Conservation (phyloP, 164 flowering plant genomes). For the Nelumbo lutea region DNA sequence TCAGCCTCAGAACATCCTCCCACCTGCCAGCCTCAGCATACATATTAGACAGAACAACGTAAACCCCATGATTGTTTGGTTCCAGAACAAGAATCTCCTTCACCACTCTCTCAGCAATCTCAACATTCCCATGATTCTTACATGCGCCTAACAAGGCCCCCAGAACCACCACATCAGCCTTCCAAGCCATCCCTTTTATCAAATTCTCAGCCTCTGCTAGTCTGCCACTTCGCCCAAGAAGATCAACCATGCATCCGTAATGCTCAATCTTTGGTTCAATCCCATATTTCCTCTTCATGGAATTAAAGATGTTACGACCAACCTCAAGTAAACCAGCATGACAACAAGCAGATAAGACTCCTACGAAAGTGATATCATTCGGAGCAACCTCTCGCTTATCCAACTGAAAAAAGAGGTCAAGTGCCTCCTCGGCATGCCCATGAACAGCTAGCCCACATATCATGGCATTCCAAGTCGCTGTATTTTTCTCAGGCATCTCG, state of each 20-base stretch:
- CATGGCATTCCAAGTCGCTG: conserved; percentile 65
- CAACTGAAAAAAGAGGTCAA: conserved; percentile 34
- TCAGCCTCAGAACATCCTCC: conserved; percentile 38
- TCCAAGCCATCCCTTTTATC: conserved; percentile 48
- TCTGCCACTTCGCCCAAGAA: conserved; percentile 50
- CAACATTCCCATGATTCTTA: conserved; percentile 37
- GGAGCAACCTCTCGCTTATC: conserved; percentile 29
- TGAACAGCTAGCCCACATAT: conserved; percentile 57
- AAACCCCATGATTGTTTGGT: conserved; percentile 45
- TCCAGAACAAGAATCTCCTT: conserved; percentile 39
- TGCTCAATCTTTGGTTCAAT: conserved; percentile 60
- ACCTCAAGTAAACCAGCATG: conserved; percentile 51
- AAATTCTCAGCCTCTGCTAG: conserved; percentile 55
- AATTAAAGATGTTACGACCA: conserved; percentile 43
- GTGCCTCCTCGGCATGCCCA: conserved; percentile 52
- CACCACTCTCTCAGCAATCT: conserved; percentile 45
- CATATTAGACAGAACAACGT: conserved; percentile 42
- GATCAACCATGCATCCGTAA: conserved; percentile 64
- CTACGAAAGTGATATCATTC: conserved; percentile 47
- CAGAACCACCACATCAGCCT: conserved; percentile 55
- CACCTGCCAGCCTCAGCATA: conserved; percentile 45
- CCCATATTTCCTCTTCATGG: conserved; percentile 39
- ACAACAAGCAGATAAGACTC: conserved; percentile 65
- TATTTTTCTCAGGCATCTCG: conserved; percentile 38
- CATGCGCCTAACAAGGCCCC: conserved; percentile 62